Evolutionary conservation across 495 filamentous ascomycete species (phyloP).

Genomic region (Aspergillus funiculosus): DNA sequence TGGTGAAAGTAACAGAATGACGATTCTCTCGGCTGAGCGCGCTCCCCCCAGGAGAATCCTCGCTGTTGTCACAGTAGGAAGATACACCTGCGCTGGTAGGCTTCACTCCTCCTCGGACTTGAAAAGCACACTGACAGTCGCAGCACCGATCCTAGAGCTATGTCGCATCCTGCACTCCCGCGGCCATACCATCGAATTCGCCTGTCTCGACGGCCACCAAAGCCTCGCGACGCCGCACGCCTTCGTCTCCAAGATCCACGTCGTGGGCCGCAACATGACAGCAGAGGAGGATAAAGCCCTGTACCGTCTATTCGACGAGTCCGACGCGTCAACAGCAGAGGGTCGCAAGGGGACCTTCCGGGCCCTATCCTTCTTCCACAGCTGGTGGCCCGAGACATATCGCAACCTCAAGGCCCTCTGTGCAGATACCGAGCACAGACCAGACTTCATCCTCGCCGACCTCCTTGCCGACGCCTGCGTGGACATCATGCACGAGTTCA

Average conservation of each 20-base stretch:
- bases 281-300: constrained; percentile 21
- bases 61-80: constrained; percentile 24
- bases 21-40: background rate
- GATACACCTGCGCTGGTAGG: constrained; percentile 27
- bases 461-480: constrained; percentile 35
- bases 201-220: constrained; percentile 34
- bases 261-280: constrained; percentile 19
- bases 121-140: constrained; percentile 9
- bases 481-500: constrained; percentile 29
- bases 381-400: constrained; percentile 37
- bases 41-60: constrained; percentile 24
- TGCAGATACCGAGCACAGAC: constrained; percentile 19
- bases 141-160: constrained; percentile 35
- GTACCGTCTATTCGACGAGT: constrained; percentile 30
- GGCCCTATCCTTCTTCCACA: constrained; percentile 31
- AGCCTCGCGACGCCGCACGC: constrained; percentile 25
- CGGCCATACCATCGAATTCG: constrained; percentile 34
- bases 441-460: constrained; percentile 34
- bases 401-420: constrained; percentile 21
- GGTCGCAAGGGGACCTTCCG: constrained; percentile 21
- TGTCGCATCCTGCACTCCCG: constrained; percentile 29
- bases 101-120: constrained; percentile 5
- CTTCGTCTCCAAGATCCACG: constrained; percentile 25
- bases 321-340: constrained; percentile 1
- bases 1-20: too few relatives aligned